Evolutionary conservation across 2,329 filamentous ascomycete genomes (phyloP).

Genomic region (Xylariales sp.): DNA sequence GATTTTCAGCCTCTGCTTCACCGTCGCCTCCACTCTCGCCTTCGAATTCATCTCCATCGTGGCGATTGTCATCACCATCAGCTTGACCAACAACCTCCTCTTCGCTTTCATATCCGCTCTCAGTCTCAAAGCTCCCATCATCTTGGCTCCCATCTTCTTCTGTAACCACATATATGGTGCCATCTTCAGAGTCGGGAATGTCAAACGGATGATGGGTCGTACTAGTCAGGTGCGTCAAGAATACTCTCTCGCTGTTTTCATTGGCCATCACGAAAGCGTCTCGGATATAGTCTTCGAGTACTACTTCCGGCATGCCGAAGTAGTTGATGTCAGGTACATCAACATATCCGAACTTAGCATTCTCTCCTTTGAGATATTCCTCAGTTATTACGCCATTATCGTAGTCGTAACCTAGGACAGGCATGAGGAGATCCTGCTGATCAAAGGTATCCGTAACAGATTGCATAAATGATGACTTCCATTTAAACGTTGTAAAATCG

Average conservation of each 20-base stretch:
- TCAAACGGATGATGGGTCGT: too few relatives aligned
- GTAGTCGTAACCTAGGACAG: not conserved
- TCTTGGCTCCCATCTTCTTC: too few relatives aligned
- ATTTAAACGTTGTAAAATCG: not conserved
- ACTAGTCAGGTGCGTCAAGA: not conserved
- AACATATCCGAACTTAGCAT: not conserved
- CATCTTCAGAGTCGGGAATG: too few relatives aligned
- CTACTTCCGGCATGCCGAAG: slow-evolving; percentile 1
- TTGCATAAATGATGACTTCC: slow-evolving; percentile 1
- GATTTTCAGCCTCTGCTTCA: too few relatives aligned
- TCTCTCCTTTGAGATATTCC: not conserved
- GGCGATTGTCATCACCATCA: too few relatives aligned
- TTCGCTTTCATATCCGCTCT: too few relatives aligned
- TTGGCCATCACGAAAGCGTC: not conserved
- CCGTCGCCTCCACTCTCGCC: too few relatives aligned
- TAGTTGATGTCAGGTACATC: not conserved
- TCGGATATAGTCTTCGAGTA: not conserved
- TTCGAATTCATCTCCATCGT: too few relatives aligned
- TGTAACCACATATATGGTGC: too few relatives aligned
- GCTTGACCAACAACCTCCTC: too few relatives aligned
- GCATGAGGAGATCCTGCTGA: not conserved
- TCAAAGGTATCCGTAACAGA: not conserved
- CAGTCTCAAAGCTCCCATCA: too few relatives aligned
- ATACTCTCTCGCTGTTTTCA: not conserved
- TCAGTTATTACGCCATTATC: not conserved